Evolutionary conservation across 257 asterid species (phyloP).

Genomic region (Primulina eburnea): DNA sequence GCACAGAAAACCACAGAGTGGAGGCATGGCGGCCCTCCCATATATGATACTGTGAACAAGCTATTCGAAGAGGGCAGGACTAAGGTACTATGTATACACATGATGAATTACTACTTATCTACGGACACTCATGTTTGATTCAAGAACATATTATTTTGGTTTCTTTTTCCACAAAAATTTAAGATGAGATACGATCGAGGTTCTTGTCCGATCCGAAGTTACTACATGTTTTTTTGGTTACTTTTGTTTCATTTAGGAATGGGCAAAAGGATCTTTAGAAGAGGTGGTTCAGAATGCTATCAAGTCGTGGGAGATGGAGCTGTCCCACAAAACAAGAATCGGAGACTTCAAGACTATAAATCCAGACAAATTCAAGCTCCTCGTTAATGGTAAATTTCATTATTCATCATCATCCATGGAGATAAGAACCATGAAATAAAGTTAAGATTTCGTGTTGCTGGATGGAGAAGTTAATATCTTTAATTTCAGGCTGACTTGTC

Average conservation of each 20-base stretch:
- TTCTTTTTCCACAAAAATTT: too few species aligned
- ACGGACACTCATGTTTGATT: too few species aligned
- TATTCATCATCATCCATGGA: neutral
- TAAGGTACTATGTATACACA: constrained; percentile 27
- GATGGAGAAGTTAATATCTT: too few species aligned
- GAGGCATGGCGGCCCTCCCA: constrained; percentile 93
- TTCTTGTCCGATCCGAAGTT: too few species aligned
- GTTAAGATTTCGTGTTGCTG: too few species aligned
- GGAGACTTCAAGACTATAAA: constrained; percentile 71
- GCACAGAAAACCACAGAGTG: constrained; percentile 43
- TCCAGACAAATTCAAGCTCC: constrained; percentile 73
- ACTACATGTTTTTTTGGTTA: too few species aligned
- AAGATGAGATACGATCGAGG: too few species aligned
- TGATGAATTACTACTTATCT: too few species aligned
- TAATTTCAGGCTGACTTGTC: too few species aligned
- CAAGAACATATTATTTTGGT: too few species aligned
- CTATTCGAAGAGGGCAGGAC: constrained; percentile 83
- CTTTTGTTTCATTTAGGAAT: constrained; percentile 38
- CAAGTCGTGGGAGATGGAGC: constrained; percentile 95
- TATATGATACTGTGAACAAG: constrained; percentile 50
- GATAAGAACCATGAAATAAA: too few species aligned
- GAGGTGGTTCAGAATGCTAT: constrained; percentile 89
- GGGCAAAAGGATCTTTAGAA: constrained; percentile 77
- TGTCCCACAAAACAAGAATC: constrained; percentile 74
- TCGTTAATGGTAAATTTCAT: constrained; percentile 60